These are phyloP conservation scores for Flaveria brownii DNA, from an alignment of 129 eudicot genomes.

Conservation along the genomic window DNA sequence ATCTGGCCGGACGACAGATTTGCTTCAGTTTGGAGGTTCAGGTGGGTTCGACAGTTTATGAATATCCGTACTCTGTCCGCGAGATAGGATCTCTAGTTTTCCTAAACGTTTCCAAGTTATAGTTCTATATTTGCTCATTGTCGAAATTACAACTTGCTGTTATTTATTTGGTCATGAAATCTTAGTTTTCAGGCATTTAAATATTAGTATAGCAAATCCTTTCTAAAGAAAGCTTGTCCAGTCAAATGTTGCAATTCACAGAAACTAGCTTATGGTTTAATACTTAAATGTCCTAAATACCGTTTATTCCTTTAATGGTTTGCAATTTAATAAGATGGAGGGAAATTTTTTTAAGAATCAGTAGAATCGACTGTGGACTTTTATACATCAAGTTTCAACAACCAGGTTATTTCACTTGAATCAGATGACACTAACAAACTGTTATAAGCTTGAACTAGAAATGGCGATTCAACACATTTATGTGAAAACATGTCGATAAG, in stretches of 20 bases:
- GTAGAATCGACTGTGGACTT: background rate
- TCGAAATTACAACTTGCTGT: background rate
- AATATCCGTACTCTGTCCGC: no score
- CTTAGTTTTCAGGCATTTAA: background rate
- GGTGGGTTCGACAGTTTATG: no score
- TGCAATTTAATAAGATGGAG: background rate
- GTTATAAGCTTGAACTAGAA: background rate
- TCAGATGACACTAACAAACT: background rate
- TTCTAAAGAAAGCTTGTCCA: background rate
- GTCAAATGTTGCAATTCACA: background rate
- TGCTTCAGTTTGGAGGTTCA: no score
- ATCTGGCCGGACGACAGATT: no score
- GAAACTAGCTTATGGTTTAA: background rate
- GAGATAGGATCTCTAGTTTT: background rate
- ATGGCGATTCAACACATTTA: background rate
- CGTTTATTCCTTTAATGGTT: background rate
- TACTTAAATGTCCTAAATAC: background rate
- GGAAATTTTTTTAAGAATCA: background rate
- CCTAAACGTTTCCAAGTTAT: background rate
- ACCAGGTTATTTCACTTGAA: background rate
- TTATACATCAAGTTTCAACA: constrained; percentile 9
- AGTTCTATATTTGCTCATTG: background rate
- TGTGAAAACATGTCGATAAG: background rate
- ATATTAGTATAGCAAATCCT: background rate
- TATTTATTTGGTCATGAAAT: no score